Conservation (phyloP, 306 rosid species). For the Rosa persica region DNA sequence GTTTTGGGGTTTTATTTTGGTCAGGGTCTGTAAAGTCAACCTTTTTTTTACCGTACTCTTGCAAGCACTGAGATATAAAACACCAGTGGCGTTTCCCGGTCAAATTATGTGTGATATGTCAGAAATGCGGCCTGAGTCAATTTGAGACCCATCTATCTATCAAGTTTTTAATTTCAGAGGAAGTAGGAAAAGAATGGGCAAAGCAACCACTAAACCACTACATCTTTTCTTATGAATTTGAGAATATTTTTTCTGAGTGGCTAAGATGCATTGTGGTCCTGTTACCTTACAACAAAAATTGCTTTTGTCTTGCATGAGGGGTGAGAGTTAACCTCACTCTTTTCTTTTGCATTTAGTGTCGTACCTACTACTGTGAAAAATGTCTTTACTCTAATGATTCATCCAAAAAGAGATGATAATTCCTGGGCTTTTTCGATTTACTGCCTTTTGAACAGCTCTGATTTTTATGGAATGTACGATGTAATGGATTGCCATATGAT, state of each 20-base stretch:
- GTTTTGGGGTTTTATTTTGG: no score
- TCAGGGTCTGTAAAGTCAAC: background rate
- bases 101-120: slow-evolving; percentile 1
- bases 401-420: slow-evolving; percentile 15
- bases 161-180: background rate
- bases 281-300: slow-evolving; percentile 18
- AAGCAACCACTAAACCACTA: slow-evolving; percentile 14
- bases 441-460: slow-evolving; percentile 33
- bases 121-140: background rate
- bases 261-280: slow-evolving; percentile 11
- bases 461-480: slow-evolving; percentile 33
- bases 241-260: slow-evolving; percentile 17
- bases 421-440: slow-evolving; percentile 6
- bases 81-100: slow-evolving; percentile 12
- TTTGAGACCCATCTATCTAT: background rate
- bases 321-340: slow-evolving; percentile 22
- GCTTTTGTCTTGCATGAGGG: slow-evolving; percentile 36
- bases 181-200: background rate
- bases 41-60: slow-evolving; percentile 15
- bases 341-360: slow-evolving; percentile 15
- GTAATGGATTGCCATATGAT: slow-evolving; percentile 11
- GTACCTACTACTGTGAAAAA: slow-evolving; percentile 13
- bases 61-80: background rate
- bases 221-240: slow-evolving; percentile 19
- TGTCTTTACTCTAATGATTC: slow-evolving; percentile 13